Evolutionary conservation across 2,329 filamentous ascomycete species (phyloP).

Genomic region (Talaromyces sp.): DNA sequence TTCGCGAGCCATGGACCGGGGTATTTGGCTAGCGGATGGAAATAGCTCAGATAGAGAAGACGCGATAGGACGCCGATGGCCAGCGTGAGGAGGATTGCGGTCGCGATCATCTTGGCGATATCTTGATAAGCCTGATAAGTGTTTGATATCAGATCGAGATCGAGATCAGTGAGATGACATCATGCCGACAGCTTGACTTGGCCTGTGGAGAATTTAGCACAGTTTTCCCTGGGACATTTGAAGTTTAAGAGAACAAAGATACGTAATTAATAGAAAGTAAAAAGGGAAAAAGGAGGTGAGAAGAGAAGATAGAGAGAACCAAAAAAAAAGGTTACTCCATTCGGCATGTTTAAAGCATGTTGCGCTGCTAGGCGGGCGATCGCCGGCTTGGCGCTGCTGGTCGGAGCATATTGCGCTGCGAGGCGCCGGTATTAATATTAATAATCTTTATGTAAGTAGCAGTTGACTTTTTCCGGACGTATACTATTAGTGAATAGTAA

Average conservation of each 20-base stretch:
- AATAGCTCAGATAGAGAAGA: conserved; percentile 13
- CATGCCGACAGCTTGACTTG: not conserved
- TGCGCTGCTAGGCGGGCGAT: not conserved
- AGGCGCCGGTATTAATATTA: not conserved
- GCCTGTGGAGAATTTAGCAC: too few relatives aligned
- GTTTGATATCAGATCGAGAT: not conserved
- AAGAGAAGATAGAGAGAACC: not conserved
- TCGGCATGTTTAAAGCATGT: not conserved
- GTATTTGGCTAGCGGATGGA: conserved; percentile 58
- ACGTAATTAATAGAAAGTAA: not conserved
- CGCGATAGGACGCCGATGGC: conserved; percentile 1
- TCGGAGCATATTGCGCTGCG: not conserved
- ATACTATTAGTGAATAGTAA: too few relatives aligned
- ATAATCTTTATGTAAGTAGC: not conserved
- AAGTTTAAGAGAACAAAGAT: not conserved
- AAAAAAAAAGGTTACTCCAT: too few relatives aligned
- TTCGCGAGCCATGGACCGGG: conserved; percentile 57
- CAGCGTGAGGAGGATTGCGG: not conserved
- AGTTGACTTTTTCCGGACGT: not conserved
- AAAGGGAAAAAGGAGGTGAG: not conserved
- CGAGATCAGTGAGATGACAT: not conserved
- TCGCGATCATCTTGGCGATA: not conserved
- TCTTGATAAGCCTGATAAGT: not conserved
- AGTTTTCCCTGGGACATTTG: too few relatives aligned
- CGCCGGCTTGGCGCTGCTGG: not conserved